These are phyloP conservation scores for Tylopilus felleus DNA, from an alignment of 768 basidiomycete genomes.

Conservation along the genomic window DNA sequence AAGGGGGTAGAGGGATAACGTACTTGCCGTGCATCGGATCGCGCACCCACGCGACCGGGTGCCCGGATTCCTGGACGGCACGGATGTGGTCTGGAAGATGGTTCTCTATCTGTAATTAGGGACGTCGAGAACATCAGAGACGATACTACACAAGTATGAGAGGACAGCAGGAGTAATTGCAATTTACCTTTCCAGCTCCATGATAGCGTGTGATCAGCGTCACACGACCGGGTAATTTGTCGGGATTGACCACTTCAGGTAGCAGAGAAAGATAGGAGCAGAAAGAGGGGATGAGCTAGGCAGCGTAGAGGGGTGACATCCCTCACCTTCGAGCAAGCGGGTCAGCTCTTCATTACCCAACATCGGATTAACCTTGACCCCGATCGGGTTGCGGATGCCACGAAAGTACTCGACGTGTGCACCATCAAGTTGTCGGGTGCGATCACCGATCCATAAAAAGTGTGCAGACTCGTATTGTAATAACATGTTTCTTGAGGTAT, in stretches of 20 bases:
- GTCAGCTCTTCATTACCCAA: slow-evolving; percentile 80
- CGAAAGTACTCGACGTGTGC: slow-evolving; percentile 96
- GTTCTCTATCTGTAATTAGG: slow-evolving; percentile 56
- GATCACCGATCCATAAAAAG: slow-evolving; percentile 97
- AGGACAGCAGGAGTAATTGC: slow-evolving; percentile 1
- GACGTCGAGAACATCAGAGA: slow-evolving; percentile 8
- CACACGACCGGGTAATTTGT: slow-evolving; percentile 76
- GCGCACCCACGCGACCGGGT: slow-evolving; percentile 92
- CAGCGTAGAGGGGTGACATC: background rate
- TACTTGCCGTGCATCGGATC: slow-evolving; percentile 99
- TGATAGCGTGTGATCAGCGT: slow-evolving; percentile 92
- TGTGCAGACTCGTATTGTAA: slow-evolving; percentile 93
- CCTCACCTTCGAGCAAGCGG: slow-evolving; percentile 68
- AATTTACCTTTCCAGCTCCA: slow-evolving; percentile 76
- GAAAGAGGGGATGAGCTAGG: background rate
- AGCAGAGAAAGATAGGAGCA: background rate
- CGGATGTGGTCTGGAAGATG: slow-evolving; percentile 78
- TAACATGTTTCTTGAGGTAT: slow-evolving; percentile 38
- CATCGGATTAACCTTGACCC: slow-evolving; percentile 92
- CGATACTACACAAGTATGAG: background rate
- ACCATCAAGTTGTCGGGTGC: slow-evolving; percentile 86
- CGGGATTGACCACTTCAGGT: slow-evolving; percentile 76
- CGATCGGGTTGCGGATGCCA: slow-evolving; percentile 90
- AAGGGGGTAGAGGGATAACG: slow-evolving; percentile 29
- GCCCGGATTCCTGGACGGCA: slow-evolving; percentile 73